Evolutionary conservation across 2,329 filamentous ascomycete genomes (phyloP), one percentile per base, ranked within the genome.

Genomic region (Fonsecaea pedrosoi): DNA sequence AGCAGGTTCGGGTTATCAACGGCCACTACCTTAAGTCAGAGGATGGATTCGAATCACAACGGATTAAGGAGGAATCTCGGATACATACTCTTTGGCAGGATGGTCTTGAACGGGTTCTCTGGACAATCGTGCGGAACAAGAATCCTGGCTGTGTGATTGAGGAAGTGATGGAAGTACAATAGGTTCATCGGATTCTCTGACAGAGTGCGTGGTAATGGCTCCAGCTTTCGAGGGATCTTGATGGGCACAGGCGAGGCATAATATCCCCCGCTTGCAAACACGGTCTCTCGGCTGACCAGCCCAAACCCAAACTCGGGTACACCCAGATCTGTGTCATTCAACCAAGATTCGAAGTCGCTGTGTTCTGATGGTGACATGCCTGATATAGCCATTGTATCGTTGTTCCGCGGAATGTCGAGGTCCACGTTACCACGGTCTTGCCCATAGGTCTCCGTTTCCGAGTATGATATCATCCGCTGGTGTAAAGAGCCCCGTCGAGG

Each of bases 111-210:
- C 0, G 85, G 82, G 74, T 87, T 88, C 63, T 86, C 80, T 62
- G 83, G 81, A 73, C 86, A 89, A 72, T 89, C 86, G 73, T 89
- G 86, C 1, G 86, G 84, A 2, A 87, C 83, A 63, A 87, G 76
- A 71, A 88, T 88, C 67, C 87, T 86, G 7, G 91, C 91, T 2
- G 92, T 95, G 76, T 95, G 90, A 72, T 94, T 92, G 66, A 95
- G 82, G 74, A 95, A 89, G 73, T 89, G 87, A 74, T 90, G 87
- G 70, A 90, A 90, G 73, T 90, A 90, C 71, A 95, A 83, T 68
- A 95, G 78, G 73, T 95, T 94, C 86, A 94, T 94, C 0, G 88
- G 90, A 72, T 92, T 94, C 42, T 90, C 86, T 53, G 85, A 78
- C 35, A 93, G 80, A 9, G 85, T 79, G 3, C 79, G 73, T 4